phyloP scores from a whole-genome alignment of 345 rosid genomes.

The Salix koriyanagi region DNA sequence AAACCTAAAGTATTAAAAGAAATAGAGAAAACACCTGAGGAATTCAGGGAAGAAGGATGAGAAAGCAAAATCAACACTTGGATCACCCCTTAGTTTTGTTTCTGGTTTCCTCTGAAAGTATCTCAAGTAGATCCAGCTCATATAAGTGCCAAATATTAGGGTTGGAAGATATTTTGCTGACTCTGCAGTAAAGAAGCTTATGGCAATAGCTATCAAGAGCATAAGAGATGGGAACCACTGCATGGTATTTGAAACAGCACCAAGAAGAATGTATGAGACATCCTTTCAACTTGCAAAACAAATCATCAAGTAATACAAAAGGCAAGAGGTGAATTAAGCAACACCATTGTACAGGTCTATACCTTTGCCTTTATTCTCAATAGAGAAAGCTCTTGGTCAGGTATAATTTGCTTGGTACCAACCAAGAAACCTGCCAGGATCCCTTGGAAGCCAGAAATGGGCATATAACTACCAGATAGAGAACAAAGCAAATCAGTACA shows the following conservation, averaged over 20 bases:
- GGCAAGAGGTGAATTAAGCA: background rate
- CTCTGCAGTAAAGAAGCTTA: slow-evolving; percentile 71
- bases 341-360: background rate
- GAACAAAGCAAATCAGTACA: slow-evolving; percentile 21
- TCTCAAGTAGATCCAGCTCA: slow-evolving; percentile 92
- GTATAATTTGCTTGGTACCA: slow-evolving; percentile 90
- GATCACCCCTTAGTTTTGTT: slow-evolving; percentile 87
- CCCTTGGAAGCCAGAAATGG: slow-evolving; percentile 91
- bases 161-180: slow-evolving; percentile 83
- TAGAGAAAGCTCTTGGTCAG: slow-evolving; percentile 80
- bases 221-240: slow-evolving; percentile 94
- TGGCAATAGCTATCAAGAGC: slow-evolving; percentile 57
- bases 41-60: slow-evolving; percentile 90
- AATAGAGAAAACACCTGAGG: slow-evolving; percentile 47
- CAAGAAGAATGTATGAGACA: slow-evolving; percentile 13
- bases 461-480: slow-evolving; percentile 69
- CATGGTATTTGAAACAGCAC: slow-evolving; percentile 24
- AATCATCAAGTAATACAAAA: background rate
- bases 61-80: slow-evolving; percentile 90
- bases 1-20: background rate
- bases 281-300: slow-evolving; percentile 7
- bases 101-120: slow-evolving; percentile 81
- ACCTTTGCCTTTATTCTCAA: slow-evolving; percentile 90
- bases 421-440: slow-evolving; percentile 84
- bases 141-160: slow-evolving; percentile 81